Evolutionary conservation across 129 eudicot genomes (phyloP), one percentile per base, ranked within the genome.

Genomic region (Logfia minima): DNA sequence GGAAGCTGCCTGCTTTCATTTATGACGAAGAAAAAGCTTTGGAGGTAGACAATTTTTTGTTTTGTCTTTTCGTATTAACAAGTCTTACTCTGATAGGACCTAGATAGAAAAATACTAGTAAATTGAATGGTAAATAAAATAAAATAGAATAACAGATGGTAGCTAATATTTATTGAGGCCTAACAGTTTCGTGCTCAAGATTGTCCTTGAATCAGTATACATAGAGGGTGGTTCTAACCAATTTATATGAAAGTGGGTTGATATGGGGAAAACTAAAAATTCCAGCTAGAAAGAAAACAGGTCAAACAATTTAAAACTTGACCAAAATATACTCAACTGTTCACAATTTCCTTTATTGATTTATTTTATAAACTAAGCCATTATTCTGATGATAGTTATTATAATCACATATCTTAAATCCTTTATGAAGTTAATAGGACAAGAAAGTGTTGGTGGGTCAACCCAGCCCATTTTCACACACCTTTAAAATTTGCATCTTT

Each of bases 11-110:
- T 60, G 83, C 92, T 71, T 93, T 93, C 77, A 88, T 89, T 64
- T 89, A 91, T 60, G 96, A 93, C 60, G 97, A 93, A 79, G 98
- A 93, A 67, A 93, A 93, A 72, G 96, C 88, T 79, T 72, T 93
- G 88, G 96, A 93, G 98, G 98, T 89, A 81, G 5, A 55, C 52
- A 37, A 5, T 39, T 58, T 66, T 35, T 51, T 45, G 11, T 13
- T 34, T 74, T 45, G 4, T 7, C 13, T 74, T 60, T 55, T 29
- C n/a, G 6, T 31, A 31, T 72, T 53, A 18, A 4, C 1, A 43
- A 24, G 24, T 71, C 63, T 48, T 48, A 18, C 14, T 48, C 17
- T 48, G 55, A 48, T 48, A 14, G 55, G 55, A 14, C 55, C 5
- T 48, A 11, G 55, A 14, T 48, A 14, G 6, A 14, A 48, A 48